Conservation (phyloP, 1,284 basidiomycete species). For the Leccinum griseonigrum region DNA sequence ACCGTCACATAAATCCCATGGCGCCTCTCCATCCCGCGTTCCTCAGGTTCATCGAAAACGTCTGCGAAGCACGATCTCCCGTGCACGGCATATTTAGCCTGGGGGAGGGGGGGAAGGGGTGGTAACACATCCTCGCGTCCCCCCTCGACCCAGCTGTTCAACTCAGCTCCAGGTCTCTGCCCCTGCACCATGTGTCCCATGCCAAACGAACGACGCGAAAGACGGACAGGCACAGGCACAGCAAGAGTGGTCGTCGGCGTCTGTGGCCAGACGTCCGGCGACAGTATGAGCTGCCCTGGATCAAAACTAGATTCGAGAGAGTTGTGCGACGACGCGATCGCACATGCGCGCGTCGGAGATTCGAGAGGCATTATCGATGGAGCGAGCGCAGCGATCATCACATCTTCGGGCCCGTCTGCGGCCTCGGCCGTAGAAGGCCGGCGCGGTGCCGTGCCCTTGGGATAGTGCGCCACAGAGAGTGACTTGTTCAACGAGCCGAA, state of each 20-base stretch:
- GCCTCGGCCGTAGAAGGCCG: conserved; percentile 6
- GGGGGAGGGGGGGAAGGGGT: not conserved
- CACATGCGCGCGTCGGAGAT: conserved; percentile 36
- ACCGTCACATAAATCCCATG: conserved; percentile 41
- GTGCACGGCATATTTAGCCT: conserved; percentile 1
- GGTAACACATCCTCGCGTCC: not conserved
- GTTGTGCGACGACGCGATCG: conserved; percentile 29
- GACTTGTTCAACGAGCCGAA: not conserved
- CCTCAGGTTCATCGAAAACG: not conserved
- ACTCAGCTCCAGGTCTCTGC: not conserved
- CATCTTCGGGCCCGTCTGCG: conserved; percentile 1
- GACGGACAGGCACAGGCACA: conserved; percentile 5
- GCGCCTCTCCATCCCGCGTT: conserved; percentile 4
- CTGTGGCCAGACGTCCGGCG: conserved; percentile 20
- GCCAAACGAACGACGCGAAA: conserved; percentile 5
- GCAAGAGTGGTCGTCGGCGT: conserved; percentile 11
- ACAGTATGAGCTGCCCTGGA: conserved; percentile 10
- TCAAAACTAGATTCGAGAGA: conserved; percentile 30
- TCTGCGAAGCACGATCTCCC: not conserved
- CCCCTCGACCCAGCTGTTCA: not conserved
- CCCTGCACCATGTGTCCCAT: not conserved
- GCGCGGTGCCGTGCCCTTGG: not conserved
- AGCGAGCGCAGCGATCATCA: conserved; percentile 11
- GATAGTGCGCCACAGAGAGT: not conserved
- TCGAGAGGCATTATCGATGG: conserved; percentile 22